Conservation (phyloP, 352 stramenopile species). For the Phytophthora sp. region DNA sequence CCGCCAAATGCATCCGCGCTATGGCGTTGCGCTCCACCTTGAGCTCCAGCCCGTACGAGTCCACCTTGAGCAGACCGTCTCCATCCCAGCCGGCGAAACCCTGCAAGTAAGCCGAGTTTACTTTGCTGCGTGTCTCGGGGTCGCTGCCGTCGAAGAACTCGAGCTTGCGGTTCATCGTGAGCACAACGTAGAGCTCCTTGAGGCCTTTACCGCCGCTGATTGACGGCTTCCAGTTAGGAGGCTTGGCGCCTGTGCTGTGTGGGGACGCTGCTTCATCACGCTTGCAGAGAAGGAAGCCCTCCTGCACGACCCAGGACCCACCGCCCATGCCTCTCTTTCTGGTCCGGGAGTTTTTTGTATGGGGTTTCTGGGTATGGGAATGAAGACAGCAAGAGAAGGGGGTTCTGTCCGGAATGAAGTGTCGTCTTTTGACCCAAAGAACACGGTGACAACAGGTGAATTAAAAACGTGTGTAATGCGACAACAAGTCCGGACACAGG, state of each 20-base stretch:
- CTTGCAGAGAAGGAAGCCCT: slow-evolving; percentile 61
- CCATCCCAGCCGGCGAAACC: slow-evolving; percentile 86
- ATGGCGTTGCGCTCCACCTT: slow-evolving; percentile 66
- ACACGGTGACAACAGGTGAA: slow-evolving; percentile 10
- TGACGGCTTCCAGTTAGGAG: slow-evolving; percentile 18
- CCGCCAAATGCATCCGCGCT: slow-evolving; percentile 65
- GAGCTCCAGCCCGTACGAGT: slow-evolving; percentile 82
- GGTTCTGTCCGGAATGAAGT: slow-evolving; percentile 13
- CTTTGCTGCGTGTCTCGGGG: slow-evolving; percentile 31
- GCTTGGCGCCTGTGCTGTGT: slow-evolving; percentile 9
- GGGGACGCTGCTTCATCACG: slow-evolving; percentile 27
- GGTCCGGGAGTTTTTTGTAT: slow-evolving; percentile 15
- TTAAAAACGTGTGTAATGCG: slow-evolving; percentile 14
- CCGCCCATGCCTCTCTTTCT: slow-evolving; percentile 47
- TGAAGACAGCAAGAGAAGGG: slow-evolving; percentile 30
- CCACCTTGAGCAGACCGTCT: slow-evolving; percentile 67
- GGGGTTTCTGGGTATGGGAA: slow-evolving; percentile 25
- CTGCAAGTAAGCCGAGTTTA: slow-evolving; percentile 58
- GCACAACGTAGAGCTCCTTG: slow-evolving; percentile 71
- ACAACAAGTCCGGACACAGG: slow-evolving; percentile 6
- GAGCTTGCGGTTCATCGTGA: slow-evolving; percentile 82
- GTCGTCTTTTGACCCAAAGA: slow-evolving; percentile 9
- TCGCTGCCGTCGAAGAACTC: slow-evolving; percentile 68
- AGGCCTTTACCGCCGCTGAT: slow-evolving; percentile 20
- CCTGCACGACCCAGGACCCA: slow-evolving; percentile 61